Evolutionary conservation across 2,329 filamentous ascomycete species (phyloP), one percentile per base, ranked within the genome.

Genomic region (Neoscytalidium dimidiatum): DNA sequence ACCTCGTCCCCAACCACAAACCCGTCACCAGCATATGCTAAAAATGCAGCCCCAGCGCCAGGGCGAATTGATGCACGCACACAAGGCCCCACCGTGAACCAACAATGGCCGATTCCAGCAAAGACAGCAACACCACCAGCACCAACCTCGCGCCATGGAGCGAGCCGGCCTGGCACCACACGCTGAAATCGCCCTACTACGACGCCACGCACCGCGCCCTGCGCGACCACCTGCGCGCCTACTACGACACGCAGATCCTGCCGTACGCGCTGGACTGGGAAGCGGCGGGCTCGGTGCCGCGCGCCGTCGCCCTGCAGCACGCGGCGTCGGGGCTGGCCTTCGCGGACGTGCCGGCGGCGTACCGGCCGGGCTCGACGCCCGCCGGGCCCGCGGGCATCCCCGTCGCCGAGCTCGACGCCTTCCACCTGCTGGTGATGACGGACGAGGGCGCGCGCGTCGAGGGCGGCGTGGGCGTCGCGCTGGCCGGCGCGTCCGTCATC

Each of bases 221-320:
- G 1, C 85, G 86, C 60, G 79, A 84, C 41, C 80, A 78, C 4
- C 77, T 90, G 0, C 84, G 88, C 43, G 71, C 80, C 26, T 90
- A 90, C 67, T 78, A 90, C 53, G 83, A 90, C 65, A 79, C 81
- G 1, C 77, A 87, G 41, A 80, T 90, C 49, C 77, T 84, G 1
- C 87, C 87, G 0, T 80, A 84, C 67, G 84, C 84, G 3, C 81
- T 87, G 33, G 85, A 89, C 43, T 91, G 88, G 88, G 89, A 91
- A 68, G 79, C 77, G 62, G 72, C 74, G 23, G 81, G 81, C 46
- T 77, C 75, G 71, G 81, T 80, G 3, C 83, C 83, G 2, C 83
- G 83, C 1, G 73, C 83, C 62, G 84, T 69, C 17, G 70, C 72
- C 9, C 65, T 75, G 33, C 72, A 74, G 64, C 81, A 76, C 74